Conservation (phyloP, 73 alveolate genomes). For the Symbiodinium pilosum region DNA sequence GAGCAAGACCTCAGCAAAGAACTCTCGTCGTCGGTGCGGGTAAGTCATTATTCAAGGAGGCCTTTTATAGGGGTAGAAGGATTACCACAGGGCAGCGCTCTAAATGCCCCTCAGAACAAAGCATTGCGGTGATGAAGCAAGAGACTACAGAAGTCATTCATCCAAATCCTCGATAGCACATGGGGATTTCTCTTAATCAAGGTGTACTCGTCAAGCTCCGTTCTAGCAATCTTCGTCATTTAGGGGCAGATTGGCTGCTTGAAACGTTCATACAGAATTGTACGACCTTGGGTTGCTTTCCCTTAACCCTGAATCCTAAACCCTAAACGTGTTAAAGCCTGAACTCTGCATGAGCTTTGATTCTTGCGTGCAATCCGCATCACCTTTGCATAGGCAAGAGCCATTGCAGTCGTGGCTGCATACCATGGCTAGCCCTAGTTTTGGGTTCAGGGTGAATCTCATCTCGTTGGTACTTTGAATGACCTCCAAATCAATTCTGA, state of each 20-base stretch:
- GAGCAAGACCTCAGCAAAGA: no score
- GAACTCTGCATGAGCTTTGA: background rate
- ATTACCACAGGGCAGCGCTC: no score
- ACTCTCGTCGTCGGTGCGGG: no score
- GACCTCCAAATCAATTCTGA: background rate
- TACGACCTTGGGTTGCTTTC: background rate
- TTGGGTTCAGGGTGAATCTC: background rate
- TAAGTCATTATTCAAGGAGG: no score
- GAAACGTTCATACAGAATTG: background rate
- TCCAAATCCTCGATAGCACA: no score
- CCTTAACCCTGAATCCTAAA: background rate
- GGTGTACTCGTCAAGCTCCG: background rate
- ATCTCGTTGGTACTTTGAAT: background rate
- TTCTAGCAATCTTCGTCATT: background rate
- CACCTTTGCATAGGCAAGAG: background rate
- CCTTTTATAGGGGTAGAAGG: no score
- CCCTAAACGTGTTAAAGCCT: background rate
- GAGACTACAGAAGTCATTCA: no score
- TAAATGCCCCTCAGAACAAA: no score
- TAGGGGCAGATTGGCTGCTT: background rate
- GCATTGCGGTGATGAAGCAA: no score
- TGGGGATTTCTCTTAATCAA: background rate
- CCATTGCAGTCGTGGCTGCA: background rate
- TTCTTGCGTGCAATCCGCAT: background rate
- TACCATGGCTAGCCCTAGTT: background rate